Evolutionary conservation across 345 rosid species (phyloP).

Genomic region (Citrus trifoliata): DNA sequence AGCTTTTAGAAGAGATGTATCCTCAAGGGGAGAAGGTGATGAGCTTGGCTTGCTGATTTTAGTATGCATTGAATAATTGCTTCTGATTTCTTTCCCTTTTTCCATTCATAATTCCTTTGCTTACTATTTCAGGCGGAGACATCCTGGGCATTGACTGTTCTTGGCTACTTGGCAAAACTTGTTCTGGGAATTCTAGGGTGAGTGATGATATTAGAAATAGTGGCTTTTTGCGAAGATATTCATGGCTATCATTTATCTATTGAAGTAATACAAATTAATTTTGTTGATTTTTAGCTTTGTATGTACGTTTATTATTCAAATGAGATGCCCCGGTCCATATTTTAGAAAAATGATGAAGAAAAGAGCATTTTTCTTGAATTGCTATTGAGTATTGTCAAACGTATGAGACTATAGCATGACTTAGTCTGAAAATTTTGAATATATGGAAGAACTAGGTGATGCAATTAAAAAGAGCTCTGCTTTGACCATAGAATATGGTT

Average conservation of each 20-base stretch:
- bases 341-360: background rate
- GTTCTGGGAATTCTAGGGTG: constrained; percentile 87
- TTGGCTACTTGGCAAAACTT: constrained; percentile 90
- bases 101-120: constrained; percentile 10
- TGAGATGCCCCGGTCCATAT: background rate
- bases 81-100: background rate
- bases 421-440: background rate
- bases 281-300: background rate
- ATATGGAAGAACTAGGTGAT: background rate
- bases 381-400: background rate
- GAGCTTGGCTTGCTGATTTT: constrained; percentile 3
- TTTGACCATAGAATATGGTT: background rate
- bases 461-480: too few species aligned
- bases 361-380: background rate
- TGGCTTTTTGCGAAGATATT: background rate
- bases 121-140: constrained; percentile 81
- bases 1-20: constrained; percentile 92
- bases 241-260: background rate
- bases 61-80: background rate
- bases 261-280: background rate
- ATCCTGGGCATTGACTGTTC: constrained; percentile 93
- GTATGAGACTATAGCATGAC: background rate
- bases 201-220: constrained; percentile 24
- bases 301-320: background rate
- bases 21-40: constrained; percentile 99